Percentiles rank a stretch among this genome's conserved stretches.
Conservation (phyloP, 2,329 filamentous ascomycete species). For the Diaporthe destruens region DNA sequence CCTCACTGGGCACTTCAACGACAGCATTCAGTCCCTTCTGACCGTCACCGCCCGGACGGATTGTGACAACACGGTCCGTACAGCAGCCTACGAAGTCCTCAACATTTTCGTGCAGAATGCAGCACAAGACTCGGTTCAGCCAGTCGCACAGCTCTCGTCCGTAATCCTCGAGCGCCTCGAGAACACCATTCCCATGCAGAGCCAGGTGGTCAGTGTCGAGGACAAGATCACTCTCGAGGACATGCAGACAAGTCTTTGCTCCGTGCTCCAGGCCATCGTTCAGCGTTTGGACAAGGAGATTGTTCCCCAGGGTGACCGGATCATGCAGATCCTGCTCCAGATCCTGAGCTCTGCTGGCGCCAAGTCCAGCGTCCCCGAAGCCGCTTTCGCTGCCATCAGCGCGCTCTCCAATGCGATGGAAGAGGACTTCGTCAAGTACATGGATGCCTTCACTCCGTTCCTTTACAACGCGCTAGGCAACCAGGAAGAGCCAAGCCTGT, state of each 20-base stretch:
- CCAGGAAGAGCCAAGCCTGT: constrained; percentile 93
- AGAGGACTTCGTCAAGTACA: constrained; percentile 95
- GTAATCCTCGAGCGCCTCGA: constrained; percentile 93
- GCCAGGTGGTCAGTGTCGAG: constrained; percentile 95
- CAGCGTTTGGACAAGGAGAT: constrained; percentile 93
- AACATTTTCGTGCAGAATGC: constrained; percentile 94
- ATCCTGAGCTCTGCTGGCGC: constrained; percentile 81
- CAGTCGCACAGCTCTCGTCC: constrained; percentile 85
- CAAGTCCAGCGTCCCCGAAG: constrained; percentile 95
- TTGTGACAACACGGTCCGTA: constrained; percentile 89
- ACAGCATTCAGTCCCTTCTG: constrained; percentile 87
- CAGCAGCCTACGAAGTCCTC: constrained; percentile 96
- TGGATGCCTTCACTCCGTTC: constrained; percentile 94
- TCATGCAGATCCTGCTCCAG: constrained; percentile 90
- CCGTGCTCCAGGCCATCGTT: constrained; percentile 91
- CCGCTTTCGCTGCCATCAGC: constrained; percentile 91
- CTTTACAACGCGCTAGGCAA: constrained; percentile 94
- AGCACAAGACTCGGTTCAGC: constrained; percentile 84
- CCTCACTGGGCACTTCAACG: constrained; percentile 91
- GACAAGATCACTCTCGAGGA: constrained; percentile 96
- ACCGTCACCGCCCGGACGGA: constrained; percentile 86
- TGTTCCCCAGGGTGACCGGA: constrained; percentile 87
- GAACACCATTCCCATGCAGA: constrained; percentile 88
- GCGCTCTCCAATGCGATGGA: constrained; percentile 92
- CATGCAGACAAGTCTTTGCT: constrained; percentile 95